Percentiles rank a stretch among this genome's conserved stretches.
Conservation (phyloP, 2,329 filamentous ascomycete species). For the Reticulascus tulasneorum region DNA sequence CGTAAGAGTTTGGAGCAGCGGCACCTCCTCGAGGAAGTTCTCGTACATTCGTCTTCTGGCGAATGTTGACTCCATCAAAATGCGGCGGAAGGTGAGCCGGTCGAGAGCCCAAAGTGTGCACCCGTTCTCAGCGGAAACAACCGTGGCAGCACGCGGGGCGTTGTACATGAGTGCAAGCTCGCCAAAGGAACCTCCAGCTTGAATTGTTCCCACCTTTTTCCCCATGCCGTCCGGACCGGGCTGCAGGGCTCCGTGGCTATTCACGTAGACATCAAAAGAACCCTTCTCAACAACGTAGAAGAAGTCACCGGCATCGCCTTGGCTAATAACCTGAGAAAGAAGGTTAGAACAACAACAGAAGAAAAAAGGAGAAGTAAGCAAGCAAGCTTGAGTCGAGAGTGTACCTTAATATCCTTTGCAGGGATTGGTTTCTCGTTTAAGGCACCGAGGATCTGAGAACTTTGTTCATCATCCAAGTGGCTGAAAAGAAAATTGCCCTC, state of each 20-base stretch:
- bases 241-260: slow-evolving; percentile 70
- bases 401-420: slow-evolving; percentile 73
- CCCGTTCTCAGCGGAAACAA: slow-evolving; percentile 73
- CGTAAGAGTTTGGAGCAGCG: slow-evolving; percentile 76
- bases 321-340: slow-evolving; percentile 74
- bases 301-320: slow-evolving; percentile 93
- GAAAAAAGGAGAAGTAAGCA: not conserved
- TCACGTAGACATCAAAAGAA: slow-evolving; percentile 86
- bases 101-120: slow-evolving; percentile 93
- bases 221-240: slow-evolving; percentile 80
- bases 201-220: slow-evolving; percentile 73
- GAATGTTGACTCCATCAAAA: slow-evolving; percentile 97
- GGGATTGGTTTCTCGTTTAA: slow-evolving; percentile 94
- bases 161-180: slow-evolving; percentile 99
- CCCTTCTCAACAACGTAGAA: slow-evolving; percentile 97
- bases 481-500: slow-evolving; percentile 90
- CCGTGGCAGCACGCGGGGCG: slow-evolving; percentile 89
- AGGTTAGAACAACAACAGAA: slow-evolving; percentile 18
- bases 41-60: slow-evolving; percentile 96
- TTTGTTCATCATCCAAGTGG: slow-evolving; percentile 92
- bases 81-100: slow-evolving; percentile 92
- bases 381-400: slow-evolving; percentile 9
- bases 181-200: slow-evolving; percentile 88
- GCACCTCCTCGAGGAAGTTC: slow-evolving; percentile 91
- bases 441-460: slow-evolving; percentile 79